Conservation (phyloP, 305 asterid species). For the Rubia tinctorum region DNA sequence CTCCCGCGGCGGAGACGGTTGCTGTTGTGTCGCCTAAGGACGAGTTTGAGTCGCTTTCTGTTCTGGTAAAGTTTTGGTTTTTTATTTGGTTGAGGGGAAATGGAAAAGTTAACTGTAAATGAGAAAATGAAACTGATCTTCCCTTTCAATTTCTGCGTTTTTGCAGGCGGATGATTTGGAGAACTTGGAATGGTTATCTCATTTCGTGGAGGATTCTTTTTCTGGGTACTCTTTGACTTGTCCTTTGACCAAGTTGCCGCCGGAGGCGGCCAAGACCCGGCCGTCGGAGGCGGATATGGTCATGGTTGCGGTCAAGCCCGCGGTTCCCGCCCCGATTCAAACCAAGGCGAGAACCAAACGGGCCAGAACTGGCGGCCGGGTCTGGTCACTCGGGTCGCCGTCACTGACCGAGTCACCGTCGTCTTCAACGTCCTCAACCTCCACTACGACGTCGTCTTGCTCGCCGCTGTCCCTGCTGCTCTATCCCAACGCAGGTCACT, state of each 20-base stretch:
- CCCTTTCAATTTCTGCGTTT: neutral
- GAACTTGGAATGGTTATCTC: constrained; percentile 76
- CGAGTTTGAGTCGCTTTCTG: constrained; percentile 41
- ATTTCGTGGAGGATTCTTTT: constrained; percentile 71
- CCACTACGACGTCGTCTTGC: constrained; percentile 48
- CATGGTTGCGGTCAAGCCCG: constrained; percentile 25
- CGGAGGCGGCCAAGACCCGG: constrained; percentile 10
- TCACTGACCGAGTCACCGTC: constrained; percentile 44
- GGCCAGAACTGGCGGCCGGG: constrained; percentile 40
- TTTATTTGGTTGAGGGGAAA: neutral
- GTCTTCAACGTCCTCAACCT: constrained; percentile 52
- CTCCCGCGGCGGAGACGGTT: constrained; percentile 13
- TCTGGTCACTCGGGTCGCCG: constrained; percentile 57
- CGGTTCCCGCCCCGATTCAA: constrained; percentile 49
- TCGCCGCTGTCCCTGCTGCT: constrained; percentile 22
- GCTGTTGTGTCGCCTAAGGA: constrained; percentile 17
- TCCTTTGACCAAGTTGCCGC: constrained; percentile 25
- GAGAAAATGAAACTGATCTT: neutral
- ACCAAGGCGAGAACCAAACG: constrained; percentile 84
- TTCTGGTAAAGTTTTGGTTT: constrained; percentile 43
- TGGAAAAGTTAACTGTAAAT: neutral
- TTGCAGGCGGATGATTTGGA: constrained; percentile 69
- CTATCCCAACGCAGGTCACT: constrained; percentile 20
- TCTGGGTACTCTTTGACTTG: constrained; percentile 39
- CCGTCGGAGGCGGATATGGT: constrained; percentile 21